Percentiles rank a stretch among this genome's conserved stretches.
phyloP scores from a whole-genome alignment of 306 rosid species.

The Ziziphus jujuba region DNA sequence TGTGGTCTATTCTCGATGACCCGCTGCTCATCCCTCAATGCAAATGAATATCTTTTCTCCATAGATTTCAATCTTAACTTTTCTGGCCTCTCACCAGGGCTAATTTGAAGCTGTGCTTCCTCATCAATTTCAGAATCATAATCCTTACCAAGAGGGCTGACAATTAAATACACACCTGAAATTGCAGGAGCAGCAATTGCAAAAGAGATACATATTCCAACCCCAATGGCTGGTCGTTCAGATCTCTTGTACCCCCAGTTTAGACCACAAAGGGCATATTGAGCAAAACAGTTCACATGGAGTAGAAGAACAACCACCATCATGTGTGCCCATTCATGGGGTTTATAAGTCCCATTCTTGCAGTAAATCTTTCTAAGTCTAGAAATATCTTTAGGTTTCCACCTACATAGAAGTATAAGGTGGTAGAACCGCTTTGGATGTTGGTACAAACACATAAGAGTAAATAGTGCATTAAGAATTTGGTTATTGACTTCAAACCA shows the following conservation, averaged over 20 bases:
- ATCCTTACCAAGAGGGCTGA: conserved; percentile 88
- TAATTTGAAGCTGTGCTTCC: conserved; percentile 60
- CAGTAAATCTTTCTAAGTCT: conserved; percentile 69
- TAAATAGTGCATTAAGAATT: conserved; percentile 86
- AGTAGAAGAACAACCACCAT: conserved; percentile 85
- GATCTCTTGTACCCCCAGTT: conserved; percentile 80
- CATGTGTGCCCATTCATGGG: conserved; percentile 90
- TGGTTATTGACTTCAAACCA: conserved; percentile 97
- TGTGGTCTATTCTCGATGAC: conserved; percentile 44
- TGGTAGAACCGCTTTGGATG: conserved; percentile 81
- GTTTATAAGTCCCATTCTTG: conserved; percentile 84
- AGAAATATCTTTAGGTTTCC: conserved; percentile 67
- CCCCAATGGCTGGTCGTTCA: conserved; percentile 80
- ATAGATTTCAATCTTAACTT: conserved; percentile 34
- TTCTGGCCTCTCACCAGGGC: conserved; percentile 29
- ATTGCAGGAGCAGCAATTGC: conserved; percentile 80
- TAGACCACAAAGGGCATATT: conserved; percentile 87
- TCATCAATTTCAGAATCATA: conserved; percentile 59
- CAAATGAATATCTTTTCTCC: conserved; percentile 66
- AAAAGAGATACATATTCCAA: conserved; percentile 66
- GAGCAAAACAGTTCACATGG: conserved; percentile 81
- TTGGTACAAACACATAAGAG: conserved; percentile 89
- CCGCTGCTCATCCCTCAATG: conserved; percentile 40
- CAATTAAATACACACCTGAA: conserved; percentile 70
- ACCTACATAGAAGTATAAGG: conserved; percentile 76